A percentile compares a stretch with the other conserved stretches of the same genome.
phyloP scores from a whole-genome alignment of 495 filamentous ascomycete species.

The Physcia stellaris region DNA sequence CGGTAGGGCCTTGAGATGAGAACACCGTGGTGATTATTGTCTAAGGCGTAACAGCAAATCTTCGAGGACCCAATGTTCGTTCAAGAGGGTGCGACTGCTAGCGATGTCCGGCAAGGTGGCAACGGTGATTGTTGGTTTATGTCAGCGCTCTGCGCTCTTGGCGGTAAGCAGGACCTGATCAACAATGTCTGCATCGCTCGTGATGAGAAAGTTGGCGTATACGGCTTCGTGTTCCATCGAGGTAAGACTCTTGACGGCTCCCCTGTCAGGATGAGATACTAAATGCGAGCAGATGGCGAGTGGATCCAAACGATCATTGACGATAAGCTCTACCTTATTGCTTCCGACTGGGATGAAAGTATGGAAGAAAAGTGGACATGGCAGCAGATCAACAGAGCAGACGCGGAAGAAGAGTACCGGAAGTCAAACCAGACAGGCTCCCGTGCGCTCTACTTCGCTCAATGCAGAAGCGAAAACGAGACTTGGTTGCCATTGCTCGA shows the following conservation, averaged over 20 bases:
- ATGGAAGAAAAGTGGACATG: constrained; percentile 52
- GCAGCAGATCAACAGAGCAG: constrained; percentile 54
- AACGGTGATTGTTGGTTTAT: constrained; percentile 91
- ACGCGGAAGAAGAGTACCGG: constrained; percentile 68
- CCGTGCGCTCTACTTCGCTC: constrained; percentile 71
- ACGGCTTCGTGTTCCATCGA: constrained; percentile 88
- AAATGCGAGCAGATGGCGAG: constrained; percentile 52
- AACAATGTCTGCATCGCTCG: constrained; percentile 70
- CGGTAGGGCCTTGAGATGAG: constrained; percentile 23
- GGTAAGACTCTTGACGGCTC: constrained; percentile 25
- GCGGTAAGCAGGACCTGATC: constrained; percentile 66
- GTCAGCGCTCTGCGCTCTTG: constrained; percentile 72
- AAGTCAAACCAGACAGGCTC: constrained; percentile 63
- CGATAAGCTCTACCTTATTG: constrained; percentile 68
- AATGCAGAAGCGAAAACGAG: constrained; percentile 74
- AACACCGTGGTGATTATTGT: neutral
- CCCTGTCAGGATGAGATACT: neutral
- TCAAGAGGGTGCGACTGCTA: constrained; percentile 69
- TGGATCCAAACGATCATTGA: constrained; percentile 89
- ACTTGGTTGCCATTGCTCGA: constrained; percentile 91
- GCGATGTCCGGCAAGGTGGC: constrained; percentile 64
- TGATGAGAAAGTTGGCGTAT: constrained; percentile 73
- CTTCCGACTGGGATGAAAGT: constrained; percentile 68
- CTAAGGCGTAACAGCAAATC: constrained; percentile 42
- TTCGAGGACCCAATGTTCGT: constrained; percentile 81